Evolutionary conservation across 805 yeast genomes (phyloP).

Genomic region (Starmerella asiatica): DNA sequence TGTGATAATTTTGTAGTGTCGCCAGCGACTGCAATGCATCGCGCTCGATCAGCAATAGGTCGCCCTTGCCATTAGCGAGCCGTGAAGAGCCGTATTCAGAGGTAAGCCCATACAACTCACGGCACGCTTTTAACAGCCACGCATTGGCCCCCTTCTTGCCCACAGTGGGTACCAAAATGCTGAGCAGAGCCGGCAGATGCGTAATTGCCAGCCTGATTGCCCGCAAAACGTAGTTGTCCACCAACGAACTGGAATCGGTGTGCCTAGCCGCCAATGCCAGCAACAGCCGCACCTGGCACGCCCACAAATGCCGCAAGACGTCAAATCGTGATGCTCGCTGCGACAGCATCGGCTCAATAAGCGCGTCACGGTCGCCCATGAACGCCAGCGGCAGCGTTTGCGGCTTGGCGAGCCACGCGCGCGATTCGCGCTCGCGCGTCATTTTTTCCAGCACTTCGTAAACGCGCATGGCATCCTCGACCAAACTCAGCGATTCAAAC

Average conservation of each 20-base stretch:
- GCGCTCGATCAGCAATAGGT: constrained; percentile 30
- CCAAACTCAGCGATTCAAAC: constrained; percentile 41
- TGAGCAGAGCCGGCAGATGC: constrained; percentile 14
- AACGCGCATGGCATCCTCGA: constrained; percentile 45
- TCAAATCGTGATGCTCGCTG: constrained; percentile 30
- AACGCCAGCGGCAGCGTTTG: constrained; percentile 6
- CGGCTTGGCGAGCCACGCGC: constrained; percentile 11
- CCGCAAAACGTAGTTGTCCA: constrained; percentile 20
- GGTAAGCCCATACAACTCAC: constrained; percentile 30
- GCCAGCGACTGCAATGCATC: constrained; percentile 29
- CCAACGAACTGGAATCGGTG: constrained; percentile 20
- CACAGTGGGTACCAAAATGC: constrained; percentile 12
- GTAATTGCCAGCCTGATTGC: constrained; percentile 5
- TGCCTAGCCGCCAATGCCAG: constrained; percentile 23
- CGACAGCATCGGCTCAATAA: constrained; percentile 26
- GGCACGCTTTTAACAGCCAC: constrained; percentile 30
- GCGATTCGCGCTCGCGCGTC: constrained; percentile 13
- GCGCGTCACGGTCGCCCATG: constrained; percentile 15
- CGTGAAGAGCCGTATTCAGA: constrained; percentile 23
- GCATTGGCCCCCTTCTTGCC: constrained; percentile 23
- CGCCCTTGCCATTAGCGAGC: constrained; percentile 30
- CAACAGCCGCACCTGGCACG: constrained; percentile 27
- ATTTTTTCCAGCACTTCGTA: constrained; percentile 34
- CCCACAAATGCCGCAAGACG: constrained; percentile 28
- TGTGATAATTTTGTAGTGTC: constrained; percentile 20